Base-by-base conservation (phyloP, 306 rosid species). In the Cucurbita ficifolia region DNA sequence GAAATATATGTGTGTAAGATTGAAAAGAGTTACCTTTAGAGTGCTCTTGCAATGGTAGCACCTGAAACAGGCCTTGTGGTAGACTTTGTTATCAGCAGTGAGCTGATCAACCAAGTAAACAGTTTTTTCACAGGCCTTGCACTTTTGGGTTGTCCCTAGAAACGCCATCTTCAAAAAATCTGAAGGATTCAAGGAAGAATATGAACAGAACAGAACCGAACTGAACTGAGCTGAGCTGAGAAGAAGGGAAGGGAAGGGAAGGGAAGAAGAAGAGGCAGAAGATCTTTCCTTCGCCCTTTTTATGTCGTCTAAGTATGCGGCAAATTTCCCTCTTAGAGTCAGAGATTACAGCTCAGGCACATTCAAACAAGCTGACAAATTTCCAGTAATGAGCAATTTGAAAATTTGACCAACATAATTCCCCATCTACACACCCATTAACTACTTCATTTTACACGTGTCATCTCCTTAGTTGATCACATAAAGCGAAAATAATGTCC, bases 11-110 rank as follows among this genome's bases (percentile, higher is more conserved):
- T 75, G 45, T 29, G 49, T 40, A 67, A 46, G 8, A 54, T 19
- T 38, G 17, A 18, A 54, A 39, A 18, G 49, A 6, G 16, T 6
- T 43, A 88, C 99, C 99, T 89, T 91, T 82, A 94, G 97, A 79
- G 97, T 91, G 55, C 96, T 89, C 82, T 91, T 94, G 87, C 99
- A 94, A 77, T 94, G 99, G 80, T 89, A 95, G 78, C 99, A 94
- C 80, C 87, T 91, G 81, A 94, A 94, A 80, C 99, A 94, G 39
- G 90, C 88, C 74, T 88, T 91, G 81, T 94, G 99, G 69, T 87
- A 94, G 76, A 86, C 89, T 78, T 82, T 91, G 83, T 77, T 78
- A 67, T 94, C 99, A 83, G 96, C 92, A 77, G 90, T 85, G 6
- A 87, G 96, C 82, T 94, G 85, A 80, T 91, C 99, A 82, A 94